Evolutionary conservation across 148 eudicot species (phyloP).

Genomic region (Vaccinium corymbosum): DNA sequence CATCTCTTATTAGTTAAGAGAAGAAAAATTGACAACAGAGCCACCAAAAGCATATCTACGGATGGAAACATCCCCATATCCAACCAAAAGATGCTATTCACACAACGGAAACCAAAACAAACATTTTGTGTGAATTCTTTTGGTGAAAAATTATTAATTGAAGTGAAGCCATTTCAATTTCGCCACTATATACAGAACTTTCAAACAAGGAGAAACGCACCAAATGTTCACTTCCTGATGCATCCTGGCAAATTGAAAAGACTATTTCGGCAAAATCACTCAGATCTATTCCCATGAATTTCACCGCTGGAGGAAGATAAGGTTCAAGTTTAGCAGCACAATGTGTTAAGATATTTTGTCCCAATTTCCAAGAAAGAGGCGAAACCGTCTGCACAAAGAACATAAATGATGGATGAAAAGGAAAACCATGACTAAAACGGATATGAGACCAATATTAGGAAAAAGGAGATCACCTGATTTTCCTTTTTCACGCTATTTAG

Average conservation of each 20-base stretch:
- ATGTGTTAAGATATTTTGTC: conserved; percentile 44
- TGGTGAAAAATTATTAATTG: background rate
- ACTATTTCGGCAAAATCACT: conserved; percentile 65
- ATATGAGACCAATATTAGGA: background rate
- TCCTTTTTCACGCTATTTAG: conserved; percentile 57
- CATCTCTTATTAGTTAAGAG: background rate
- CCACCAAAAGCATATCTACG: background rate
- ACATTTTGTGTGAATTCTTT: background rate
- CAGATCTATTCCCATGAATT: conserved; percentile 24
- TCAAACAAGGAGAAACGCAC: conserved; percentile 21
- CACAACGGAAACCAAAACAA: background rate
- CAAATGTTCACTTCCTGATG: conserved; percentile 17
- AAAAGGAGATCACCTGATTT: conserved; percentile 45
- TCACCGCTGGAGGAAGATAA: conserved; percentile 41
- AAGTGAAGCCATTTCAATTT: background rate
- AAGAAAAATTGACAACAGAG: background rate
- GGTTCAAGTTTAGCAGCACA: conserved; percentile 43
- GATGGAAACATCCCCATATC: background rate
- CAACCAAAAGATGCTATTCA: background rate
- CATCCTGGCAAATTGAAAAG: conserved; percentile 39
- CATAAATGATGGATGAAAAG: background rate
- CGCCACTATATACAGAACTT: background rate
- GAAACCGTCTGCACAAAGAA: conserved; percentile 36
- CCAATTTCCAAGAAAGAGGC: conserved; percentile 54
- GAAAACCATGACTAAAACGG: background rate